These are phyloP conservation scores for Cerrena zonata DNA, from an alignment of 1,284 basidiomycete genomes.

Conservation along the genomic window DNA sequence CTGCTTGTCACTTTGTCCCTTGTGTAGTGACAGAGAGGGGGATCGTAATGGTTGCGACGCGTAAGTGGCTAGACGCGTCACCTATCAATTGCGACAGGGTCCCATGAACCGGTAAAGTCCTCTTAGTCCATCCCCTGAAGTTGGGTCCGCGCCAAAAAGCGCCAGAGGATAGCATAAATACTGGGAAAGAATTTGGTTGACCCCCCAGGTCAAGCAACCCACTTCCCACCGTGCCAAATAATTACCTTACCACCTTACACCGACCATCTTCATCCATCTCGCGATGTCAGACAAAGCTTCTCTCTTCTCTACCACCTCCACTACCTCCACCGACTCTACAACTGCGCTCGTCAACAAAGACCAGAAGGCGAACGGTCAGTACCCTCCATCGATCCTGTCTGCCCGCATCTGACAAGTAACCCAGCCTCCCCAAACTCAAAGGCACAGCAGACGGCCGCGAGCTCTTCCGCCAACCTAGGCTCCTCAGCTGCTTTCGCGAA, in stretches of 20 bases:
- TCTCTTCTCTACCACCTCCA: background rate
- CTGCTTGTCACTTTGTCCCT: too few species aligned
- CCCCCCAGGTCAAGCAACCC: background rate
- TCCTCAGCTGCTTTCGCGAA: conserved; percentile 15
- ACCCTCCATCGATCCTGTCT: background rate
- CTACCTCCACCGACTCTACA: background rate
- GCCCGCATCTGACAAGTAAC: background rate
- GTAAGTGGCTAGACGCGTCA: background rate
- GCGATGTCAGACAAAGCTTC: conserved; percentile 8
- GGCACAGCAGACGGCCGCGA: background rate
- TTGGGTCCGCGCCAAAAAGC: background rate
- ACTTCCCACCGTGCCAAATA: too few species aligned
- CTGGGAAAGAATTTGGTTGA: background rate
- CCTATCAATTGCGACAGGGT: too few species aligned
- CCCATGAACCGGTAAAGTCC: too few species aligned
- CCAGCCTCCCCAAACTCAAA: background rate
- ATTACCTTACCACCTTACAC: background rate
- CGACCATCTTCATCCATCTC: background rate
- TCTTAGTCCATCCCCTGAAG: background rate
- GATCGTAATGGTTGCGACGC: too few species aligned
- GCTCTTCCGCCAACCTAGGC: conserved; percentile 5
- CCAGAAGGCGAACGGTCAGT: background rate
- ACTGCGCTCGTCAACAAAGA: background rate
- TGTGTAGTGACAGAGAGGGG: too few species aligned
- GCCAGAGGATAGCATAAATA: background rate